Base-by-base conservation (phyloP, 2,329 filamentous ascomycete species). In the Cadophora luteo-olivacea region DNA sequence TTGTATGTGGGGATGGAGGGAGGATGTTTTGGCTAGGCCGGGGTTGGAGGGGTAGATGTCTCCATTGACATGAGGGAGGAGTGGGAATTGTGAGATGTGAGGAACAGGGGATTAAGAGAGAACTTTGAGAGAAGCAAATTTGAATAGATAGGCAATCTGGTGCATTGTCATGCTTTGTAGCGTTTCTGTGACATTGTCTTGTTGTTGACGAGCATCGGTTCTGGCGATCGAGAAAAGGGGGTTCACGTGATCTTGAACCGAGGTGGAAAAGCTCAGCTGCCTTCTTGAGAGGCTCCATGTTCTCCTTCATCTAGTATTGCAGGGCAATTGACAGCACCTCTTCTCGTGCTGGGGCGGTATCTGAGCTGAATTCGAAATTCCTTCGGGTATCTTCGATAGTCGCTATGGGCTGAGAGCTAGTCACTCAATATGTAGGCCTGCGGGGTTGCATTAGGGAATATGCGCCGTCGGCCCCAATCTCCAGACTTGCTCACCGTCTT, bases 1-100 rank as follows among this genome's bases (percentile, higher is more conserved):
- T 2, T 55, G 68, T n/a, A 72, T 65, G 58, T 78, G 74, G 75
- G 61, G 72, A 16, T 77, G 74, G 70, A 77, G 78, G 69, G 78
- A 80, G 58, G 73, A 77, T 54, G 69, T 74, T 22, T 64, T 79
- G 49, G 75, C 77, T 14, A 51, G 55, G 41, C 55, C 55, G 25
- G 22, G 45, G 4, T 6, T 57, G 19, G 55, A 51, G 32, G 64
- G 19, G 33, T 60, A 60, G 36, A 38, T 38, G 2, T 38, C 29
- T 3, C 3, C 3, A 29, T 29, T 5, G 29, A 29, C 29, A 29
- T 3, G 29, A 29, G 29, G 29, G 29, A 29, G 29, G 29, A 29
- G 29, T 29, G 29, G 29, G 29, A 29, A 29, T 29, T 29, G 29
- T 29, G 29, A 60, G 36, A 38, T 38, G 8, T 38, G 41, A 45